Base-by-base conservation (phyloP, 495 filamentous ascomycete species). In the Xylaria cubensis region DNA sequence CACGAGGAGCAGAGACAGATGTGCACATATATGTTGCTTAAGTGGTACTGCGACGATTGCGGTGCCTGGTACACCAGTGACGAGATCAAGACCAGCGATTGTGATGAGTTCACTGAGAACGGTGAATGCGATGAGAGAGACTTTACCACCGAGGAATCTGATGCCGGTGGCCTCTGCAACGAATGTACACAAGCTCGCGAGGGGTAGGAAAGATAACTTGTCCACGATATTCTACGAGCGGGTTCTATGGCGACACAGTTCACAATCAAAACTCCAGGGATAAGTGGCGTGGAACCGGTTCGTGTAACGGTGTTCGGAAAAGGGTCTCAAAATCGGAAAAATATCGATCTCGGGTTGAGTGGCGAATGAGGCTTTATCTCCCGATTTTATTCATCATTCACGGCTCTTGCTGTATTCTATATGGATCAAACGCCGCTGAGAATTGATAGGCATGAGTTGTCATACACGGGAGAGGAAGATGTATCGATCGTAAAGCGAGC, bases 31-130 rank as follows among this genome's bases (percentile, higher is more conserved):
- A 75, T 79, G 75, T 46, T 77, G 53, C 67, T 79, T 5, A 77
- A 75, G 72, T 79, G 77, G 77, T 79, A 78, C 76, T 79, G 77
- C 67, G 77, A 77, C 41, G 77, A 78, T 32, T 79, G 77, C 46
- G 77, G 77, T 73, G 77, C 77, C 73, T 79, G 77, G 77, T 79
- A 79, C 71, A 79, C 77, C 24, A 79, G 77, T 61, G 77, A 79
- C 70, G 74, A 76, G 66, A 76, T 79, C 66, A 77, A 76, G 58
- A 64, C 70, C n/a, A 64, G 72, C 58, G 74, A 79, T 29, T 79
- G 77, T 53, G 67, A 74, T n/a, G 66, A 55, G n/a, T 78, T 75
- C 58, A 62, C 62, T 41, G 64, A 64, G 36, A 78, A 63, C 17
- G 77, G 77, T 29, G 61, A 68, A 19, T 79, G 77, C 29, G 70